Evolutionary conservation across 768 basidiomycete genomes (phyloP).

Genomic region (Brasilioporus rufonigricans): DNA sequence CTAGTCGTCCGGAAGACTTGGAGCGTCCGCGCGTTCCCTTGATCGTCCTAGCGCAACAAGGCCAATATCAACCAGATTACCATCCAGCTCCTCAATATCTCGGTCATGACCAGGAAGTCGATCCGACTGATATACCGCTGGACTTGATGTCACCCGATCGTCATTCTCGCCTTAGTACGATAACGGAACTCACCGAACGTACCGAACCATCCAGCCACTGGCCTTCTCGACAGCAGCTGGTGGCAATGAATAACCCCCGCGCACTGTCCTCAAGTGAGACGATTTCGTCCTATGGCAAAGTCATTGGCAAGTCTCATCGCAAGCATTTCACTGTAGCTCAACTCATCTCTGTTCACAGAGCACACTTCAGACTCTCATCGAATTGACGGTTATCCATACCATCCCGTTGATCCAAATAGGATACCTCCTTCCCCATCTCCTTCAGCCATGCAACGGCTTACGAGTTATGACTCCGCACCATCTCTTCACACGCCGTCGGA

Average conservation of each 20-base stretch:
- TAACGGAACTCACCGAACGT: constrained; percentile 64
- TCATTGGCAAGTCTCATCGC: constrained; percentile 47
- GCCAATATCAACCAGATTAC: constrained; percentile 35
- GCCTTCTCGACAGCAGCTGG: constrained; percentile 41
- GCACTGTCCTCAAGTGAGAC: constrained; percentile 33
- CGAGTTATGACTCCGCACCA: constrained; percentile 55
- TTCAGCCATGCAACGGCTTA: constrained; percentile 62
- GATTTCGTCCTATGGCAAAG: constrained; percentile 62
- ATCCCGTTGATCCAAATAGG: constrained; percentile 49
- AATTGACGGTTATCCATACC: constrained; percentile 6
- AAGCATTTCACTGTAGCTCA: neutral
- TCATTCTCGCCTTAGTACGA: constrained; percentile 53
- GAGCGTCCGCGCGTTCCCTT: constrained; percentile 53
- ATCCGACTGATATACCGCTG: constrained; percentile 30
- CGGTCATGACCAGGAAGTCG: constrained; percentile 23
- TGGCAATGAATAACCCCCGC: constrained; percentile 39
- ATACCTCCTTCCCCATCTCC: constrained; percentile 65
- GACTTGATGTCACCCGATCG: constrained; percentile 33
- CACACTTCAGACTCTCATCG: constrained; percentile 5
- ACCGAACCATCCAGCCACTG: constrained; percentile 56
- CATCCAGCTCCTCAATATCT: constrained; percentile 24
- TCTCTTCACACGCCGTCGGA: constrained; percentile 48
- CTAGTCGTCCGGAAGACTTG: constrained; percentile 24
- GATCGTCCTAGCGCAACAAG: constrained; percentile 60
- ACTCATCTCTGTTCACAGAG: constrained; percentile 19